Conservation (phyloP, 805 yeast species). For the Lachancea sp. region DNA sequence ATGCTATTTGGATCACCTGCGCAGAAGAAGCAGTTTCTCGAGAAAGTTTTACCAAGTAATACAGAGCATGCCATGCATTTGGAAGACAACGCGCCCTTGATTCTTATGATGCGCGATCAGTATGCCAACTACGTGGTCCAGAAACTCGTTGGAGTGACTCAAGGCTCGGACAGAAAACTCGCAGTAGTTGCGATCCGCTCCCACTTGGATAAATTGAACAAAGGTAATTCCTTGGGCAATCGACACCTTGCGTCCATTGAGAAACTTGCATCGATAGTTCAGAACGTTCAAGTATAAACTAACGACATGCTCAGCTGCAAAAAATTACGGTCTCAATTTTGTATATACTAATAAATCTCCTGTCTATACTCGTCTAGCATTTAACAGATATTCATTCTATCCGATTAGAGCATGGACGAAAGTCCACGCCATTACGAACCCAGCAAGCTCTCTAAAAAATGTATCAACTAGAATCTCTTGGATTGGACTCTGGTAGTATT, state of each 20-base stretch:
- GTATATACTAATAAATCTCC: constrained; percentile 9
- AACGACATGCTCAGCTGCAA: neutral
- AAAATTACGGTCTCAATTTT: too few species aligned
- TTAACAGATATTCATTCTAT: constrained; percentile 10
- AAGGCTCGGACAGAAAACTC: constrained; percentile 58
- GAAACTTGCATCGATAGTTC: constrained; percentile 32
- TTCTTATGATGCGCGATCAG: constrained; percentile 95
- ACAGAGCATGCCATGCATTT: constrained; percentile 39
- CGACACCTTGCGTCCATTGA: constrained; percentile 35
- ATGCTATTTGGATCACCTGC: constrained; percentile 61
- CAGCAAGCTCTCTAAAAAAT: constrained; percentile 43
- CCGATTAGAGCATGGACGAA: constrained; percentile 43
- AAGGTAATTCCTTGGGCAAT: constrained; percentile 29
- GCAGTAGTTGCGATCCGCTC: constrained; percentile 73
- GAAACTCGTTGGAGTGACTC: constrained; percentile 78
- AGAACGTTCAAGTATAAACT: constrained; percentile 20
- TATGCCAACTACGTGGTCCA: constrained; percentile 97
- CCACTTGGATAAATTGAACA: constrained; percentile 53
- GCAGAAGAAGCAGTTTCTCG: constrained; percentile 59
- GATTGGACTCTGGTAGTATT: constrained; percentile 37
- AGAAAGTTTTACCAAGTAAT: constrained; percentile 57
- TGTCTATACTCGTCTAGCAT: constrained; percentile 9
- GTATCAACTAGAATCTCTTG: constrained; percentile 40
- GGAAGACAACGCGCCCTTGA: constrained; percentile 63
- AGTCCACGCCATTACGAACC: constrained; percentile 56